These are phyloP conservation scores for Hypholoma fasciculare DNA, from an alignment of 768 basidiomycete genomes.

Conservation along the genomic window DNA sequence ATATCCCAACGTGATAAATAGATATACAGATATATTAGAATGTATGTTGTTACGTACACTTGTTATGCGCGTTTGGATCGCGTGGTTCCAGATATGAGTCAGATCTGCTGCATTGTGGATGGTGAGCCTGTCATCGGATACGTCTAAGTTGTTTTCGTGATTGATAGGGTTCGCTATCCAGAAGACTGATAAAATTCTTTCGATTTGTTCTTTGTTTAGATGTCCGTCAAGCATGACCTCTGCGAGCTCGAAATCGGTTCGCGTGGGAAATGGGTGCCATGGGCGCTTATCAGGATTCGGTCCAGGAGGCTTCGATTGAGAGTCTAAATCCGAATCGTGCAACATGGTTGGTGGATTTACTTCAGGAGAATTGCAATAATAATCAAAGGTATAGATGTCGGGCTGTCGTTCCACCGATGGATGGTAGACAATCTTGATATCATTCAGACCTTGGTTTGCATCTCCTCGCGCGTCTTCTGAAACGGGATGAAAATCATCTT, in stretches of 20 bases:
- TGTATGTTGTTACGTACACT: slow-evolving; percentile 12
- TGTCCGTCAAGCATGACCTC: slow-evolving; percentile 18
- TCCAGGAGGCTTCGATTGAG: not conserved
- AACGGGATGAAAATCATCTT: too few species aligned
- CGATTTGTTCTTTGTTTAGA: slow-evolving; percentile 10
- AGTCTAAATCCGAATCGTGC: too few species aligned
- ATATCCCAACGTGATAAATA: too few species aligned
- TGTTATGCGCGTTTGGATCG: slow-evolving; percentile 5
- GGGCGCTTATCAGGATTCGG: slow-evolving; percentile 5
- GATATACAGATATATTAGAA: not conserved
- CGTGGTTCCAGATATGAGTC: slow-evolving; percentile 17
- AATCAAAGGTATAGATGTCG: not conserved
- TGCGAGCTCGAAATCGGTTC: slow-evolving; percentile 20
- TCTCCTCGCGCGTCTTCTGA: too few species aligned
- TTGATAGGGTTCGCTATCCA: not conserved
- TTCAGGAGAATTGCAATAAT: not conserved
- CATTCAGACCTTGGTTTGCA: not conserved
- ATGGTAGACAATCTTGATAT: slow-evolving; percentile 10
- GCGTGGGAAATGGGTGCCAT: slow-evolving; percentile 15
- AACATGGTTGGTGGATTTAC: not conserved
- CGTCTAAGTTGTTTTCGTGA: not conserved
- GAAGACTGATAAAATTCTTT: slow-evolving; percentile 8
- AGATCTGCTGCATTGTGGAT: slow-evolving; percentile 17
- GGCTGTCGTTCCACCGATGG: not conserved
- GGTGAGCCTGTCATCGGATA: slow-evolving; percentile 5